Evolutionary conservation across 306 rosid species (phyloP), one percentile per base, ranked within the genome.

Genomic region (Vicia villosa): DNA sequence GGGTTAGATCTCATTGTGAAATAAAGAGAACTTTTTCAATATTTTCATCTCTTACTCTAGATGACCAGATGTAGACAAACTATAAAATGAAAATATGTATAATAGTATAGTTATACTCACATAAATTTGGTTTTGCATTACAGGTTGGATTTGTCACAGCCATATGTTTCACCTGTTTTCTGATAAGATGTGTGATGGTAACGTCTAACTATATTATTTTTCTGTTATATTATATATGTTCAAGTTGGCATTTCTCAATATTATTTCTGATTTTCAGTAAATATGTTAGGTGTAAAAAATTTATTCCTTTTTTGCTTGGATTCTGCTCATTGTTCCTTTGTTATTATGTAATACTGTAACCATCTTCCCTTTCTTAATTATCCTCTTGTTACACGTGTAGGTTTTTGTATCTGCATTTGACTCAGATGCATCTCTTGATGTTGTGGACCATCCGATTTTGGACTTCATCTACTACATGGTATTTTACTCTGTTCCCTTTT

Each of bases 101-200:
- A 3, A 8, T 86, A 45, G 24, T 55, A 49, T 34, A 63, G n/a
- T 58, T 82, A 30, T 42, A 22, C 40, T 76, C 36, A 66, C 45
- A 20, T 41, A 14, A 50, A 37, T 50, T 6, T 37, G 16, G 74
- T 15, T 36, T 71, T 49, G 34, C 49, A 42, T 83, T 88, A 77
- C 92, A 94, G 97, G 99, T 94, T 32, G 99, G 99, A 73, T 90
- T 85, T 37, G 97, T 94, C 24, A 88, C 99, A 22, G 95, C 89
- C 81, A 87, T 94, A 77, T 90, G 99, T 79, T 94, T 87, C 86
- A 87, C 91, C 76, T 94, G 99, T 85, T 94, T 94, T 83, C 89
- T 94, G 66, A 78, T 94, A 64, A 85, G 99, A 91, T 88, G 95
- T 55, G 61, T 88, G 74, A 93, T 94, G 96, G 97, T 94, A 84